These are phyloP conservation scores for Tulasnella sp. DNA, from an alignment of 768 basidiomycete species.

Conservation along the genomic window DNA sequence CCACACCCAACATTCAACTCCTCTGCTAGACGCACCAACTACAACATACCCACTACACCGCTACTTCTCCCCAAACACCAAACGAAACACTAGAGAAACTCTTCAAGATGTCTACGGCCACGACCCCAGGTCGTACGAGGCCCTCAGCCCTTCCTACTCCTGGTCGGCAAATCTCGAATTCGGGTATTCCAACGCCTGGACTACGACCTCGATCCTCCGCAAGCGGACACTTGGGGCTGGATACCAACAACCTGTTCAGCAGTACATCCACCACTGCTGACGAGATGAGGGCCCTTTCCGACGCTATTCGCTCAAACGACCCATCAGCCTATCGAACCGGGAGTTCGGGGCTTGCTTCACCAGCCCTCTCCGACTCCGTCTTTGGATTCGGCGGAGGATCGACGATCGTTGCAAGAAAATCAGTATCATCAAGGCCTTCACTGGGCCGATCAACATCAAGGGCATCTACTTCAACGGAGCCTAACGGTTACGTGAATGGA, in stretches of 20 bases:
- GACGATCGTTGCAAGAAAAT: slow-evolving; percentile 24
- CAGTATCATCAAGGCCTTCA: slow-evolving; percentile 21
- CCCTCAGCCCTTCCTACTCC: slow-evolving; percentile 65
- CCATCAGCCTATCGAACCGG: slow-evolving; percentile 67
- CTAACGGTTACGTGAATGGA: slow-evolving; percentile 13
- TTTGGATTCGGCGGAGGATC: slow-evolving; percentile 54
- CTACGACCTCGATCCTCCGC: slow-evolving; percentile 28
- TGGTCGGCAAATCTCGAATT: slow-evolving; percentile 63
- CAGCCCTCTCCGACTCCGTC: slow-evolving; percentile 47
- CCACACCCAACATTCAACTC: slow-evolving; percentile 15
- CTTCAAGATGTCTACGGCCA: background rate
- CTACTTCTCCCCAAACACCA: background rate
- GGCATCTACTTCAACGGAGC: slow-evolving; percentile 29
- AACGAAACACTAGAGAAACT: background rate
- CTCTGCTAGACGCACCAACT: slow-evolving; percentile 12
- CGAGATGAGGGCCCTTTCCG: slow-evolving; percentile 72
- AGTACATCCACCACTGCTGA: slow-evolving; percentile 48
- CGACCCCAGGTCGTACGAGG: slow-evolving; percentile 32
- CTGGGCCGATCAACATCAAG: slow-evolving; percentile 19
- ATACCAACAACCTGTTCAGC: slow-evolving; percentile 51
- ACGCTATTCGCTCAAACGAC: slow-evolving; percentile 80
- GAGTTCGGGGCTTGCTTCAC: slow-evolving; percentile 39
- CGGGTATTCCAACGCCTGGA: slow-evolving; percentile 38
- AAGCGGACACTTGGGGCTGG: slow-evolving; percentile 11
- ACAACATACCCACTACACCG: background rate